Conservation (phyloP, 106 monocot species). For the Chionographis japonica region DNA sequence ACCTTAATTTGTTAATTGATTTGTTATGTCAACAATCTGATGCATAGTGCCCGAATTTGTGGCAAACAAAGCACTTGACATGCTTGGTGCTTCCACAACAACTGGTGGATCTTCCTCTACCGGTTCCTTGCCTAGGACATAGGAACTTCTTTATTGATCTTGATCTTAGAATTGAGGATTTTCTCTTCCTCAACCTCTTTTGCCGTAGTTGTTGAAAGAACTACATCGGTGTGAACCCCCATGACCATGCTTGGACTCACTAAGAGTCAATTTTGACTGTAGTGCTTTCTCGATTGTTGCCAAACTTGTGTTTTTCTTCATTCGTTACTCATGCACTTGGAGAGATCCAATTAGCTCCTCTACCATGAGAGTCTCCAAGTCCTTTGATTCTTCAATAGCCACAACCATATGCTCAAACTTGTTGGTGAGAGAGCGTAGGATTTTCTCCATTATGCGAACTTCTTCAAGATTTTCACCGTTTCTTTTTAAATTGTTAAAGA, state of each 20-base stretch:
- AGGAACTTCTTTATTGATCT: too few relatives aligned
- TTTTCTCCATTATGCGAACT: not conserved
- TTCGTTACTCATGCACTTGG: slow-evolving; percentile 6
- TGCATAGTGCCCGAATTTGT: too few relatives aligned
- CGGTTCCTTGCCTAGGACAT: too few relatives aligned
- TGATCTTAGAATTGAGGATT: too few relatives aligned
- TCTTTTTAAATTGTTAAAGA: slow-evolving; percentile 7
- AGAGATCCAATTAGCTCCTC: slow-evolving; percentile 4
- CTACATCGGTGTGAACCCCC: not conserved
- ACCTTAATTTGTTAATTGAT: too few relatives aligned
- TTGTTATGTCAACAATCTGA: too few relatives aligned
- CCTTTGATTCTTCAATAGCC: slow-evolving; percentile 11
- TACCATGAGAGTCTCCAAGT: not conserved
- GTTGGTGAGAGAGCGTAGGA: not conserved
- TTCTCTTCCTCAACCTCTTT: not conserved
- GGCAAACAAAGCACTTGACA: too few relatives aligned
- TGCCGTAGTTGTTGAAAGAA: too few relatives aligned
- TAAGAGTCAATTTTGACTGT: too few relatives aligned
- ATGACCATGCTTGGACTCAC: not conserved
- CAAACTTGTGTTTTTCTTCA: not conserved
- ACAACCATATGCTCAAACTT: slow-evolving; percentile 5
- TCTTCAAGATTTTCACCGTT: slow-evolving; percentile 7
- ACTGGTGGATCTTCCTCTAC: too few relatives aligned
- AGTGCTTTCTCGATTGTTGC: not conserved
- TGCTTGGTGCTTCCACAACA: too few relatives aligned